Percentiles rank a stretch among this genome's conserved stretches.
These are phyloP conservation scores for Chloromonas sp. DNA, from an alignment of 163 green algal species.

Conservation along the genomic window DNA sequence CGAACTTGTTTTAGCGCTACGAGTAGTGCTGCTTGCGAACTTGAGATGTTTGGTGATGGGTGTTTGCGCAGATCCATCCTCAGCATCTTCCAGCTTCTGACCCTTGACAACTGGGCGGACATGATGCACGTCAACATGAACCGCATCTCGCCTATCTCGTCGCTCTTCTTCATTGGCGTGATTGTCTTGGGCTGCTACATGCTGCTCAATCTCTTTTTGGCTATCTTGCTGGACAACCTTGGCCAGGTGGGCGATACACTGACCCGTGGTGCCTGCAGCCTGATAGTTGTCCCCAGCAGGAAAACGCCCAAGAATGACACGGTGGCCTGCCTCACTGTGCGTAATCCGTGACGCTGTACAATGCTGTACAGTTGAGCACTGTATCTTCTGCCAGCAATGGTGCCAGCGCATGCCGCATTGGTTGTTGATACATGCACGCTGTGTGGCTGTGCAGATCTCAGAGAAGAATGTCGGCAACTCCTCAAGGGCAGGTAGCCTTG, in stretches of 20 bases:
- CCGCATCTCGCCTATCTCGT: constrained; percentile 15
- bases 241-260: neutral
- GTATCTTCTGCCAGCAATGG: neutral
- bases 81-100: constrained; percentile 56
- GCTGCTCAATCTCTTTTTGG: constrained; percentile 68
- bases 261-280: neutral
- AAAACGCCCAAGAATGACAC: neutral
- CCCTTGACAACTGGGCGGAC: constrained; percentile 40
- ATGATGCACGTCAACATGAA: neutral
- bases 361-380: neutral
- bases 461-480: too few species aligned
- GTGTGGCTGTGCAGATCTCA: neutral
- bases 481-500: too few species aligned
- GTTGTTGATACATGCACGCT: neutral
- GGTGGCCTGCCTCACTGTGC: neutral
- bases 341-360: neutral
- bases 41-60: too few species aligned
- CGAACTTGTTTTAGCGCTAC: too few species aligned
- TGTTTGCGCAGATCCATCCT: constrained; percentile 22
- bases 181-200: constrained; percentile 62
- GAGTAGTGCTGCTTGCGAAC: neutral
- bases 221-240: constrained; percentile 13
- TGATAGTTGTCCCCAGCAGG: neutral
- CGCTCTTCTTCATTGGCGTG: constrained; percentile 57
- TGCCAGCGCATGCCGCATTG: too few species aligned